Evolutionary conservation across 768 basidiomycete genomes (phyloP), one percentile per base, ranked within the genome.

Genomic region (Punctularia strigosozonata): DNA sequence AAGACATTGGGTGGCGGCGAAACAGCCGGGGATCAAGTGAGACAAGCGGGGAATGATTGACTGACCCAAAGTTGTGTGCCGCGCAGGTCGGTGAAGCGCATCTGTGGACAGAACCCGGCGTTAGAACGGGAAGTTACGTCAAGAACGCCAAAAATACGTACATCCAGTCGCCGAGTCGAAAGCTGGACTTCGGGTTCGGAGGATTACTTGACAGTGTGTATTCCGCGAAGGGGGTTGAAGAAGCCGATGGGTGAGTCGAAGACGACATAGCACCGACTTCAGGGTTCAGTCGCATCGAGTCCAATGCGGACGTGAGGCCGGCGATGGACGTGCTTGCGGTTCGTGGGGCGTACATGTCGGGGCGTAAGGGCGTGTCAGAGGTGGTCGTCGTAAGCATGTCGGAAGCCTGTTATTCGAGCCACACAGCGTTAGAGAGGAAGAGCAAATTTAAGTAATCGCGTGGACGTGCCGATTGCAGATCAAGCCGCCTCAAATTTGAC

Each of bases 51-150:
- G 34, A 41, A 36, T 36, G 26, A 36, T 8, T 51, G 10, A 73
- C 80, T 66, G 56, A 85, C 83, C 80, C 80, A 66, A 87, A 88
- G 62, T 88, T 88, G 56, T 86, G 82, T 12, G 81, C 83, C 49
- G 74, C 78, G 55, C 85, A 88, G 34, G 68, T 74, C 47, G 72
- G 64, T 40, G 73, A 70, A 40, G 61, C 62, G 53, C 84, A 87
- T 64, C 84, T 84, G 46, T 15, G 33, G 28, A 36, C 22, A 32
- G 14, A 13, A 31, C n/a, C 6, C 15, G 36, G n/a, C n/a, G n/a
- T n/a, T n/a, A n/a, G n/a, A n/a, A n/a, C n/a, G n/a, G n/a, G n/a
- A n/a, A n/a, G n/a, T n/a, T n/a, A n/a, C n/a, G n/a, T n/a, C n/a
- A n/a, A n/a, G n/a, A n/a, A 36, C 36, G 12, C 24, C n/a, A 15